Conservation (phyloP, 2,329 filamentous ascomycete genomes). For the Diplodia corticola region DNA sequence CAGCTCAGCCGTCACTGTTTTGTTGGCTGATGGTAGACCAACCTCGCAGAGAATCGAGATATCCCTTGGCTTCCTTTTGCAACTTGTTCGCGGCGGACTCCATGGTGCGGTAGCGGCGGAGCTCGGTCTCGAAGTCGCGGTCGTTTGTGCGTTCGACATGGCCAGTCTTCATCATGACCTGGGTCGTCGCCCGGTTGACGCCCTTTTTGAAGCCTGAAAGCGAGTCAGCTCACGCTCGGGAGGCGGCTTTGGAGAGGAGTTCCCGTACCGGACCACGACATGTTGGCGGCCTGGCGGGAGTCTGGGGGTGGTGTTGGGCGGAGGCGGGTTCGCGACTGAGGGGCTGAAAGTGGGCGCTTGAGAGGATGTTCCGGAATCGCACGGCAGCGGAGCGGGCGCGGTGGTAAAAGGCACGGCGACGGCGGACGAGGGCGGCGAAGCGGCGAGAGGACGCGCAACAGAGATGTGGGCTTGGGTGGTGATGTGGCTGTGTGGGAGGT, state of each 20-base stretch:
- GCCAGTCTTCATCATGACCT: constrained; percentile 99
- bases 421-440: neutral
- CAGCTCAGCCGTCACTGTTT: neutral
- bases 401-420: neutral
- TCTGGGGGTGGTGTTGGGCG: neutral
- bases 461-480: neutral
- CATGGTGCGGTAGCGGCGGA: constrained; percentile 96
- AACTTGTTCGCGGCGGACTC: constrained; percentile 88
- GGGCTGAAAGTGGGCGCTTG: constrained; percentile 8
- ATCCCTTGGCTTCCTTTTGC: constrained; percentile 98
- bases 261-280: constrained; percentile 60
- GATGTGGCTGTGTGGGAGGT: constrained; percentile 19
- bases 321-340: constrained; percentile 1
- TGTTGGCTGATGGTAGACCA: constrained; percentile 26
- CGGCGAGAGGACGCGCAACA: constrained; percentile 2
- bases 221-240: constrained; percentile 28
- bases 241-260: constrained; percentile 14
- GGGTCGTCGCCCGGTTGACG: constrained; percentile 97
- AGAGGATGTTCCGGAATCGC: constrained; percentile 5
- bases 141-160: constrained; percentile 99
- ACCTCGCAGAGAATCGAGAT: constrained; percentile 93
- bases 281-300: constrained; percentile 29
- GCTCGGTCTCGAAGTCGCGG: constrained; percentile 97
- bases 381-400: neutral
- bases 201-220: constrained; percentile 84